Base-by-base conservation (phyloP, 495 filamentous ascomycete species). In the Tuber melanosporum region DNA sequence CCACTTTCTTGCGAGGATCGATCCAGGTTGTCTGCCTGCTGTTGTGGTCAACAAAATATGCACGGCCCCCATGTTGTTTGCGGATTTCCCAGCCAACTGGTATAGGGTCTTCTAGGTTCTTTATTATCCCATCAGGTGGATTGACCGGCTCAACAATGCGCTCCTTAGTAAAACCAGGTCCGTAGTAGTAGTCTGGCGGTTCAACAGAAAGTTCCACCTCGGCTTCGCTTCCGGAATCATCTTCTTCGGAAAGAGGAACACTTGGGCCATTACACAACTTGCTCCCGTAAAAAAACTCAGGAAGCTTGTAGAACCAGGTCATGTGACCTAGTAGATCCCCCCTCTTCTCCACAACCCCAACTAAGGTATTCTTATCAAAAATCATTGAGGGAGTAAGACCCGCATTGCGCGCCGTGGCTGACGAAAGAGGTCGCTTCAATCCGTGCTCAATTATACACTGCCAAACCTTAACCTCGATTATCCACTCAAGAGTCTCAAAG, bases 1-100 rank as follows among this genome's bases (percentile, higher is more conserved):
- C 52, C 52, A 57, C 52, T 26, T 57, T 57, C 22, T 26, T 2
- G 26, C 72, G 72, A 47, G 72, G 72, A 19, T 73, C 44, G 4
- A 36, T 17, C 72, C 72, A 73, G 32, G 72, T 73, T 36, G 72
- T 73, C 45, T 52, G 52, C 8, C n/a, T 14, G 45, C 9, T 43
- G 9, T 47, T 73, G 52, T 73, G 72, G 41, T 73, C 52, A 45
- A 73, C 72, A 32, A 43, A 73, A 73, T 73, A 73, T 8, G 4
- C 26, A 3, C 8, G 1, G 10, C 22, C 22, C 52, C 52, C 22
- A n/a, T 10, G 52, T 12, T 0, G 52, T 57, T 26, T 57, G 52
- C 52, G 52, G 52, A 57, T 14, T 26, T 57, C 52, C 52, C 52
- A 57, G n/a, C 52, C 52, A 12, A 57, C 52, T 57, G 52, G 52